These are phyloP conservation scores for Cyclostephanos tholiformis DNA, from an alignment of 108 stramenopile genomes.

Conservation along the genomic window DNA sequence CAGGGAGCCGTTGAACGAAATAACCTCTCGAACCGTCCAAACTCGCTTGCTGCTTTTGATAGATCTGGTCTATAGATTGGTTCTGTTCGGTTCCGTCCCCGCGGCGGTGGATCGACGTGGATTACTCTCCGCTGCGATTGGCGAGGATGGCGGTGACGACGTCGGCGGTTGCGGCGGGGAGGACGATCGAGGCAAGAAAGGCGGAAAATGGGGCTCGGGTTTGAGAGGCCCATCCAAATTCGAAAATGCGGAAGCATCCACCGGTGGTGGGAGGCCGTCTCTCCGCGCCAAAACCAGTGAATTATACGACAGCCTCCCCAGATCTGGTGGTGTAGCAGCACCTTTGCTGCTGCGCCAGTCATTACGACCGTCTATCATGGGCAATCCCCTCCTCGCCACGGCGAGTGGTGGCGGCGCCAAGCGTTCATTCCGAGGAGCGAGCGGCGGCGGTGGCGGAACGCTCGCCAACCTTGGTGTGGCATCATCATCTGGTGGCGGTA, in stretches of 20 bases:
- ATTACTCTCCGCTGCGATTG: constrained; percentile 28
- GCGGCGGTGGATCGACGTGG: constrained; percentile 29
- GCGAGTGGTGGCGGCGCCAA: background rate
- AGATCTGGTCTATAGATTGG: constrained; percentile 44
- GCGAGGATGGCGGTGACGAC: background rate
- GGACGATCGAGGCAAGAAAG: background rate
- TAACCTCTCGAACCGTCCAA: constrained; percentile 28
- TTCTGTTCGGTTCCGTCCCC: constrained; percentile 44
- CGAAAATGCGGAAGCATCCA: background rate
- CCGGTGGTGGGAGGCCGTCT: background rate
- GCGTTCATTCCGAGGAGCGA: constrained; percentile 4
- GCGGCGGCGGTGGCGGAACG: constrained; percentile 7
- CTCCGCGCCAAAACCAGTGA: background rate
- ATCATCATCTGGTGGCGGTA: constrained; percentile 2
- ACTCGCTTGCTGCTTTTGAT: constrained; percentile 37
- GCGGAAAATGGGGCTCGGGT: background rate
- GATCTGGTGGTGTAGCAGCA: background rate
- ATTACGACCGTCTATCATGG: background rate
- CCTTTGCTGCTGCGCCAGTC: background rate
- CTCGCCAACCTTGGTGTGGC: constrained; percentile 2
- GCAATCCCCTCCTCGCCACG: background rate
- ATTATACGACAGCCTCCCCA: background rate
- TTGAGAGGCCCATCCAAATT: background rate
- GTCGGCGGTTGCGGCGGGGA: background rate
- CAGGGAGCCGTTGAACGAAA: constrained; percentile 1